These are phyloP conservation scores for Aspergillus proliferans DNA, from an alignment of 2,329 filamentous ascomycete species.

Conservation along the genomic window DNA sequence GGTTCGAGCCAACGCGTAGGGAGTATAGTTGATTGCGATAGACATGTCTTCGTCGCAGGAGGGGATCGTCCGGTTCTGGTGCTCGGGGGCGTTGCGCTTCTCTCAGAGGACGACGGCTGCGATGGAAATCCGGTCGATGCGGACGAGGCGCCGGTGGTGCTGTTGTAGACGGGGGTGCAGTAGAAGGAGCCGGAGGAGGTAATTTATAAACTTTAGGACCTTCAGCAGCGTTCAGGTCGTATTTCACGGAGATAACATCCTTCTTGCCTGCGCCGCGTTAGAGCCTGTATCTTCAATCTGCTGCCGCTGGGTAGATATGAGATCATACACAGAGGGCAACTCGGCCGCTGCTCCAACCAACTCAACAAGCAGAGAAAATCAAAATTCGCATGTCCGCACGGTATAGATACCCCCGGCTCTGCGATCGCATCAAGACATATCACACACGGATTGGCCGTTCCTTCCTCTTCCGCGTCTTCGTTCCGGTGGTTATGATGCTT, in stretches of 20 bases:
- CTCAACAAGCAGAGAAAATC: slow-evolving; percentile 78
- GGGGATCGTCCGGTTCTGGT: slow-evolving; percentile 35
- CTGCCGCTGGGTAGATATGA: neutral
- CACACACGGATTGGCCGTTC: slow-evolving; percentile 58
- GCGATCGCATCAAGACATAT: slow-evolving; percentile 77
- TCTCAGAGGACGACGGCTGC: slow-evolving; percentile 13
- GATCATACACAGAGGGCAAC: slow-evolving; percentile 70
- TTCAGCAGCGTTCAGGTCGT: slow-evolving; percentile 52
- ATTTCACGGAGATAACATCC: slow-evolving; percentile 55
- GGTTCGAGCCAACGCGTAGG: slow-evolving; percentile 75
- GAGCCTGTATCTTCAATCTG: neutral
- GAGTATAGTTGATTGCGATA: slow-evolving; percentile 70
- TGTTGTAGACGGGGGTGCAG: neutral
- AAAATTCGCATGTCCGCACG: slow-evolving; percentile 74
- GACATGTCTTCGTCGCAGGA: slow-evolving; percentile 61
- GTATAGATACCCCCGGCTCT: slow-evolving; percentile 64
- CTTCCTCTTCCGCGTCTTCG: slow-evolving; percentile 15
- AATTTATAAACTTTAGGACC: slow-evolving; percentile 55
- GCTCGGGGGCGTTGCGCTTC: slow-evolving; percentile 18
- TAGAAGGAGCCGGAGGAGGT: slow-evolving; percentile 23
- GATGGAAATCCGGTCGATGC: slow-evolving; percentile 6
- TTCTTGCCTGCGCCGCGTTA: slow-evolving; percentile 42
- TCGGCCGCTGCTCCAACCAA: slow-evolving; percentile 68
- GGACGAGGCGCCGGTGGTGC: slow-evolving; percentile 2
- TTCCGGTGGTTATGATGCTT: neutral